Conservation (phyloP, 768 basidiomycete species). For the Strobilomyces dryophilus region DNA sequence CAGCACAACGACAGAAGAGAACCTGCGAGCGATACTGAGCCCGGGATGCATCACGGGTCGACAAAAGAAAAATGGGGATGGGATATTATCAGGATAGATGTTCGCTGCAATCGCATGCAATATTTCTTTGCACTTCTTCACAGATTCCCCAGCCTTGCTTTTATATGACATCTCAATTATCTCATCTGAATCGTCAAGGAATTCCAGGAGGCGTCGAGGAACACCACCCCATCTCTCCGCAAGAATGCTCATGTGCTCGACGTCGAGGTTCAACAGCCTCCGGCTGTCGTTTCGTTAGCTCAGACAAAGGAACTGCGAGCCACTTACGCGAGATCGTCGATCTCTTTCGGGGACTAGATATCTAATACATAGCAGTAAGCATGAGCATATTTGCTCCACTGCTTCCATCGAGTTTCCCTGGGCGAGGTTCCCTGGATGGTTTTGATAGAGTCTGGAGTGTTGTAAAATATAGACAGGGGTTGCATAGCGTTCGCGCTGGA, state of each 20-base stretch:
- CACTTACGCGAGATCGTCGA: neutral
- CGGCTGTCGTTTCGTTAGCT: neutral
- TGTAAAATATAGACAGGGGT: neutral
- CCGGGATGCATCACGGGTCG: too few relatives aligned
- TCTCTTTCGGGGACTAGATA: slow-evolving; percentile 1
- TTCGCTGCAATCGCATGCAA: neutral
- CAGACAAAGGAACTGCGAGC: too few relatives aligned
- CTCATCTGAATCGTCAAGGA: neutral
- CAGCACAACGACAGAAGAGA: neutral
- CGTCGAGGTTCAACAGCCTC: neutral
- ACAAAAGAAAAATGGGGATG: neutral
- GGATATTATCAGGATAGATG: neutral
- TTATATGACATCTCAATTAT: accelerated
- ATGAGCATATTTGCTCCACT: neutral
- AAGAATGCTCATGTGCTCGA: neutral
- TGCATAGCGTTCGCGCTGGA: neutral
- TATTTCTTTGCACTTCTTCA: neutral
- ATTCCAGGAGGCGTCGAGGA: neutral
- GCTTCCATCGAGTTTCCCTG: neutral
- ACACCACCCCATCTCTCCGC: neutral
- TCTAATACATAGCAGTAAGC: neutral
- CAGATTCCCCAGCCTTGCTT: accelerated
- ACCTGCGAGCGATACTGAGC: neutral
- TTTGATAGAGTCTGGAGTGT: neutral
- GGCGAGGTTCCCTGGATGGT: neutral